Percentiles rank a stretch among this genome's conserved stretches.
Evolutionary conservation across 257 asterid species (phyloP).

Genomic region (Plantago ovata): DNA sequence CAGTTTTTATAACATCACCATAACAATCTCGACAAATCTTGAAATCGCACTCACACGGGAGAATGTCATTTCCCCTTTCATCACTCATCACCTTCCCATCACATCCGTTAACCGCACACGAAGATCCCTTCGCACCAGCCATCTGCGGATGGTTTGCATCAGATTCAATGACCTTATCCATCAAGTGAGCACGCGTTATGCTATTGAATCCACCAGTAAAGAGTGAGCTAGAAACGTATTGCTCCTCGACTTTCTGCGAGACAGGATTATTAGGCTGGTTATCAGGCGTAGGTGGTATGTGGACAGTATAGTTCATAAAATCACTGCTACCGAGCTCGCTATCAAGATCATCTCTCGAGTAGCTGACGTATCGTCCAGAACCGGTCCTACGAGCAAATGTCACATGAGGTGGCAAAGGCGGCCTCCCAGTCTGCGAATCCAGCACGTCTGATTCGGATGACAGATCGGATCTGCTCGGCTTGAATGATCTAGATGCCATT

Average conservation of each 20-base stretch:
- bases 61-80: constrained; percentile 56
- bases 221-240: constrained; percentile 55
- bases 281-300: constrained; percentile 61
- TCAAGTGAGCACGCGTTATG: constrained; percentile 52
- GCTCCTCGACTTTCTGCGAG: constrained; percentile 61
- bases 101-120: constrained; percentile 57
- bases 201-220: constrained; percentile 72
- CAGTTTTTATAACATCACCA: constrained; percentile 54
- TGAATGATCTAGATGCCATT: constrained; percentile 63
- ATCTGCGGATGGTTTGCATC: constrained; percentile 62
- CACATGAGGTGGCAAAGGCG: constrained; percentile 50
- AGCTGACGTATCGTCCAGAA: constrained; percentile 55
- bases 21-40: constrained; percentile 74
- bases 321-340: constrained; percentile 57
- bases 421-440: constrained; percentile 47
- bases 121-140: constrained; percentile 68
- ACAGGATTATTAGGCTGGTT: constrained; percentile 53
- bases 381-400: constrained; percentile 52
- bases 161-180: constrained; percentile 59
- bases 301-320: constrained; percentile 55
- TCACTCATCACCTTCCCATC: constrained; percentile 70
- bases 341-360: constrained; percentile 56
- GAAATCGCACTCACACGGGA: constrained; percentile 78
- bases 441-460: constrained; percentile 47
- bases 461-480: constrained; percentile 50